Evolutionary conservation across 2,329 filamentous ascomycete species (phyloP), one percentile per base, ranked within the genome.

Genomic region (Orbilia quercus): DNA sequence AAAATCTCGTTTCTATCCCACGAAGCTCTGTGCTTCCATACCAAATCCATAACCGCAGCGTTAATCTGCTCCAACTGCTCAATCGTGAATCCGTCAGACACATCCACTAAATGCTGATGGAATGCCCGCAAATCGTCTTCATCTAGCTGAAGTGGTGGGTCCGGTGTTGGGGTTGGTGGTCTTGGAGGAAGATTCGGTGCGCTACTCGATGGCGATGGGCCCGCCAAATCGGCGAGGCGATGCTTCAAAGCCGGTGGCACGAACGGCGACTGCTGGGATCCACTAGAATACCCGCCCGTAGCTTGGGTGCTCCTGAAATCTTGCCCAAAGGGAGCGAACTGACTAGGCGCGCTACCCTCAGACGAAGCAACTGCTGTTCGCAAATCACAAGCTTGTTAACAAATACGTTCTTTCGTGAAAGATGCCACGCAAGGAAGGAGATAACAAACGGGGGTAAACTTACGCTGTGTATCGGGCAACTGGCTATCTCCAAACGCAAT

Each of bases 1-100:
- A 89, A 84, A 12, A 96, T 92, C 77, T 85, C 84, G 77, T 88
- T 89, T 45, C 95, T 87, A 81, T 99, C 95, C 87, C 91, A 95
- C 78, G 96, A 89, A 51, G 87, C 85, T 54, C 92, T 86, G 72
- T 86, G 86, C 73, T 85, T 85, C 95, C 95, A 99, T 47, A 98
- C 86, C 75, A 89, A 88, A 73, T 94, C 90, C 94, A 98, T 98
- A 75, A 98, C 83, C 76, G 90, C 88, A 6, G 92, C 89, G 80
- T 93, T 93, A 79, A 97, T 89, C 81, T 98, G 94, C 83, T 98
- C 94, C 18, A 99, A 83, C 80, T 99, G 94, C 82, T 99, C 95
- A 58, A 99, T 91, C 0, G 89, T 91, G 80, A 91, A 91, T 0
- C 91, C 91, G 18, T 87, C 89, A 1, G 91, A 94, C 47, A 85